Conservation (phyloP, 192 early-diverging fungal genomes). For the Mortierella antarctica region DNA sequence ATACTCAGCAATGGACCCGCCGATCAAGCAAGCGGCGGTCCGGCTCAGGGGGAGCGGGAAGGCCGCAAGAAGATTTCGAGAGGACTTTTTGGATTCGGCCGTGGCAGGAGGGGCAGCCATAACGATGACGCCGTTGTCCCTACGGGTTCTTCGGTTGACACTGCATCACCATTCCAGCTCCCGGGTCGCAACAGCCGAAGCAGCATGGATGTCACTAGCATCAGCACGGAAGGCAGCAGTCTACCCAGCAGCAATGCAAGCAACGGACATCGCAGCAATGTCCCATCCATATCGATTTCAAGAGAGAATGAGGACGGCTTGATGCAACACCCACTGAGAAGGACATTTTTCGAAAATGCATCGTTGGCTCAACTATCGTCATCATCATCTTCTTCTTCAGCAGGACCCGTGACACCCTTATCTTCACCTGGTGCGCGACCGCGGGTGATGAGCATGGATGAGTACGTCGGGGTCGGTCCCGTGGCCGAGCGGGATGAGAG, state of each 20-base stretch:
- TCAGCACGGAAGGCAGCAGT: not conserved
- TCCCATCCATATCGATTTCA: constrained; percentile 44
- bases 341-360: constrained; percentile 28
- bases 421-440: not conserved
- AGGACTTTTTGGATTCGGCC: constrained; percentile 33
- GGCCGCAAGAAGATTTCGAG: constrained; percentile 21
- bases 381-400: not conserved
- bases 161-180: constrained; percentile 5
- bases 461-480: constrained; percentile 32
- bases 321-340: constrained; percentile 3
- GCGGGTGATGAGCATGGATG: constrained; percentile 39
- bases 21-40: not conserved
- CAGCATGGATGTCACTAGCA: constrained; percentile 20
- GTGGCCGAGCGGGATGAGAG: not conserved
- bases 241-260: not conserved
- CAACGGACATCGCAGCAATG: constrained; percentile 25
- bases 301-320: constrained; percentile 4
- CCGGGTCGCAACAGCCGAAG: constrained; percentile 13
- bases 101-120: constrained; percentile 13
- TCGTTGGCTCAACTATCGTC: constrained; percentile 19
- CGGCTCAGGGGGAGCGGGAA: constrained; percentile 17
- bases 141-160: not conserved
- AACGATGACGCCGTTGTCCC: constrained; percentile 23
- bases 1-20: constrained; percentile 3
- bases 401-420: not conserved